phyloP scores from a whole-genome alignment of 139 green algal species.

The Chlorella sp. region DNA sequence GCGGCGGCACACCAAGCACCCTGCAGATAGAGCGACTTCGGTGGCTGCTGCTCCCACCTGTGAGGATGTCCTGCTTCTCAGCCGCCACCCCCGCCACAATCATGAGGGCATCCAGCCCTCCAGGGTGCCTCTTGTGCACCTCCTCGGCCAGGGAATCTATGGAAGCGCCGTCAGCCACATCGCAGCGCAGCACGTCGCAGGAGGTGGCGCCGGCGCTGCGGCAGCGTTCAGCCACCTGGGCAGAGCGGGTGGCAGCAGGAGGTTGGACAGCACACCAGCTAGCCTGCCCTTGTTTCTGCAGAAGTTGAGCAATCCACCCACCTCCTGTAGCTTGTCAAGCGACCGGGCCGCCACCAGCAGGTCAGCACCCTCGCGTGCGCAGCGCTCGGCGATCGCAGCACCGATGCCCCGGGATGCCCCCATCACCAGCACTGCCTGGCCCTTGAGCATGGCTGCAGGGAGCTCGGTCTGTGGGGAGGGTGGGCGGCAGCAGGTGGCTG shows the following conservation, averaged over 20 bases:
- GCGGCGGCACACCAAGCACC: no score
- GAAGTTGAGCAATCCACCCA: background rate
- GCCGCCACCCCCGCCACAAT: slow-evolving; percentile 30
- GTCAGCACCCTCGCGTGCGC: background rate
- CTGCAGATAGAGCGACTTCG: no score
- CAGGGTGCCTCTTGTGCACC: background rate
- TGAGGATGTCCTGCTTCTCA: slow-evolving; percentile 11
- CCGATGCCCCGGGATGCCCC: background rate
- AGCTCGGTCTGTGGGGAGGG: no score
- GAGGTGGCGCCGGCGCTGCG: background rate
- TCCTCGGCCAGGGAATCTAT: slow-evolving; percentile 38
- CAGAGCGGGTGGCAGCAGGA: background rate
- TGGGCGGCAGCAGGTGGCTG: background rate
- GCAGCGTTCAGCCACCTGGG: background rate
- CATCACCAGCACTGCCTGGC: background rate
- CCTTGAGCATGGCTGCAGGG: slow-evolving; percentile 11
- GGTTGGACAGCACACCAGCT: no score
- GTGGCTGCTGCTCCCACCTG: background rate
- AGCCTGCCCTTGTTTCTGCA: no score
- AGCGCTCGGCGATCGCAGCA: background rate
- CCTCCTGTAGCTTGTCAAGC: background rate
- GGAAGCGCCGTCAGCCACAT: background rate
- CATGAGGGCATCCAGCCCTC: slow-evolving; percentile 52
- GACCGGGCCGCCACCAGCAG: background rate
- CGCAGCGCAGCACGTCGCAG: background rate